Conservation (phyloP, 345 rosid genomes). For the thale cress (Arabidopsis thaliana) region TAIR10.1 NC_003074.8:21113501-21114000, state of each 20-base stretch:
- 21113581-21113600: constrained; percentile 43
- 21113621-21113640: constrained; percentile 98
- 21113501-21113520: constrained; percentile 4
- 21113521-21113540: constrained; percentile 17
- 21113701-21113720: constrained; percentile 15
- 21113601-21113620: constrained; percentile 68
- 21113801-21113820: constrained; percentile 90
- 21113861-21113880: constrained; percentile 53
- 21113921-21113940: neutral
- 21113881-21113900: neutral
- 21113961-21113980: constrained; percentile 92
- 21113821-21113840: constrained; percentile 97
- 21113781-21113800: constrained; percentile 65
- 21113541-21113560: neutral
- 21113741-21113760: neutral
- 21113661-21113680: constrained; percentile 95
- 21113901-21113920: neutral
- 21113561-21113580: neutral
- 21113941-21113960: constrained; percentile 96
- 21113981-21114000: constrained; percentile 87
- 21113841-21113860: constrained; percentile 81
- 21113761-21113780: constrained; percentile 14
- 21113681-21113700: constrained; percentile 76
- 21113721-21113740: constrained; percentile 13
- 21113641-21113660: constrained; percentile 97